Conservation (phyloP, 345 rosid genomes). For the Eucalyptus pauciflora region DNA sequence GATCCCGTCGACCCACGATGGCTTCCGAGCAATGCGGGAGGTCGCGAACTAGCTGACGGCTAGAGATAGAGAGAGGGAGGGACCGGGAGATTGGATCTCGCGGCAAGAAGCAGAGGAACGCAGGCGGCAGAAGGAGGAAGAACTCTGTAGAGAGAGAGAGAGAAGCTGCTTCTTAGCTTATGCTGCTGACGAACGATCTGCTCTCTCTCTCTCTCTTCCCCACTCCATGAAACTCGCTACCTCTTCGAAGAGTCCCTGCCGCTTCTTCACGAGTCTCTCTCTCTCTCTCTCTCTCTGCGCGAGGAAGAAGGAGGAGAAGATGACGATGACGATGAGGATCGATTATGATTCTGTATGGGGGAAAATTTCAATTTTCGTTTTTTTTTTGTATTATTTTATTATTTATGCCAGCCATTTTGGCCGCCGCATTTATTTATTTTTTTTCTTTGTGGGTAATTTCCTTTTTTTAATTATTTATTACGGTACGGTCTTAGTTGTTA, state of each 20-base stretch:
- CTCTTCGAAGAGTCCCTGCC: not conserved
- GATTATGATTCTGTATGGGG: not conserved
- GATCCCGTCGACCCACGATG: not conserved
- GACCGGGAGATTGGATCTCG: conserved; percentile 33
- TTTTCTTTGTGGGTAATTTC: not conserved
- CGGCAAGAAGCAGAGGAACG: conserved; percentile 25
- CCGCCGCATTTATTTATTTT: not conserved
- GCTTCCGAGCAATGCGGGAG: not conserved
- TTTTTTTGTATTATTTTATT: not conserved
- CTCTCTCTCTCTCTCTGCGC: not conserved
- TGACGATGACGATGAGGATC: not conserved
- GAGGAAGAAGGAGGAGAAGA: not conserved
- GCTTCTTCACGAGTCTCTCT: conserved; percentile 12
- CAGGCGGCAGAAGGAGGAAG: conserved; percentile 1
- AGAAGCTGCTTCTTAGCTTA: not conserved
- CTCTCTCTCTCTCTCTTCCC: not conserved
- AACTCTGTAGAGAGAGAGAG: not conserved
- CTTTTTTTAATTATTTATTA: not conserved
- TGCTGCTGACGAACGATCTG: not conserved
- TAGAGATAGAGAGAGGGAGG: not conserved
- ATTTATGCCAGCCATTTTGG: not conserved
- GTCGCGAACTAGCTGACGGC: not conserved
- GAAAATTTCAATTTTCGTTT: not conserved
- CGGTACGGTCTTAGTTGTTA: not conserved
- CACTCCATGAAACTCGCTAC: not conserved